Evolutionary conservation across 2,329 filamentous ascomycete genomes (phyloP).

Genomic region (Leptographium lundbergii): DNA sequence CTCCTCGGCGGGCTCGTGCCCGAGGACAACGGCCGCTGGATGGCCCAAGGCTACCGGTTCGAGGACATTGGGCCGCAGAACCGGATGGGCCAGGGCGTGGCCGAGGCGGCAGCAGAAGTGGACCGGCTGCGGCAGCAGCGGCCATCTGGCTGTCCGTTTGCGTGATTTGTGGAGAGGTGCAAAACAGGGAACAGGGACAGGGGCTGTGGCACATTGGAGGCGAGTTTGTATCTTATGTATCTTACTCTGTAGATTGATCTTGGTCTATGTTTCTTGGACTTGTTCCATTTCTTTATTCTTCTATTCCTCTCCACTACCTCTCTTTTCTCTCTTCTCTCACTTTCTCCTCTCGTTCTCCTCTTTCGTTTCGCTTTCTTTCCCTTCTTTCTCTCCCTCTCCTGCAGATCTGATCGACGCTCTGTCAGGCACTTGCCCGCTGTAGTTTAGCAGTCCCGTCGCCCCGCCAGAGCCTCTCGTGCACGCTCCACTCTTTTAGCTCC

Average conservation of each 20-base stretch:
- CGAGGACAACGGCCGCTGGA: slow-evolving; percentile 28
- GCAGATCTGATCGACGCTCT: neutral
- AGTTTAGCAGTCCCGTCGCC: neutral
- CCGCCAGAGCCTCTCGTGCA: neutral
- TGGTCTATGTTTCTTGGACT: no score
- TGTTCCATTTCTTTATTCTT: no score
- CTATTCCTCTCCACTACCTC: no score
- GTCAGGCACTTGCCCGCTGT: neutral
- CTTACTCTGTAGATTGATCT: no score
- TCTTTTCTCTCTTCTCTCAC: no score
- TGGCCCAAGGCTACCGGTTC: slow-evolving; percentile 39
- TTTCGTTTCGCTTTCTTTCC: no score
- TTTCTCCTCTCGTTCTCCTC: no score
- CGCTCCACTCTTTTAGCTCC: neutral
- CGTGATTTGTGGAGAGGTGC: neutral
- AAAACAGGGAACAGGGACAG: no score
- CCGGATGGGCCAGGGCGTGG: slow-evolving; percentile 38
- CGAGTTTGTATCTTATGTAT: no score
- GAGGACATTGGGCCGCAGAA: slow-evolving; percentile 49
- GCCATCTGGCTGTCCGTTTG: slow-evolving; percentile 35
- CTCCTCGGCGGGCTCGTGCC: slow-evolving; percentile 32
- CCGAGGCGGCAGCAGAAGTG: slow-evolving; percentile 29
- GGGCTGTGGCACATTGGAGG: no score
- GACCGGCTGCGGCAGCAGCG: slow-evolving; percentile 23
- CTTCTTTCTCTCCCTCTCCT: neutral